Evolutionary conservation across 495 filamentous ascomycete species (phyloP), one percentile per base, ranked within the genome.

Genomic region (Penicillium fimorum): DNA sequence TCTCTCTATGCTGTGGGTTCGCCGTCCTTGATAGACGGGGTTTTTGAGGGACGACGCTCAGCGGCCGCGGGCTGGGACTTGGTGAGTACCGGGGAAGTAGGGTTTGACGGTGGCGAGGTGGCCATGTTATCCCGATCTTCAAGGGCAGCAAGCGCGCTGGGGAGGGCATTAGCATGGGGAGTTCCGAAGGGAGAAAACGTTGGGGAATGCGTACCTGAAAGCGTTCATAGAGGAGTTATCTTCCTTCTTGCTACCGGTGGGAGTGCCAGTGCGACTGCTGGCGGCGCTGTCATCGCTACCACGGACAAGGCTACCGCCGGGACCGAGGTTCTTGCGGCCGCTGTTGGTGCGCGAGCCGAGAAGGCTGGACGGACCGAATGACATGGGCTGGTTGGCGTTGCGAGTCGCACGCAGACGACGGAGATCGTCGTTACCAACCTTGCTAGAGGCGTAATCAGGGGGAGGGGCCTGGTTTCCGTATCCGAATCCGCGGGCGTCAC

Each of bases 351-450:
- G 79, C 72, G 78, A 80, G 73, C 79, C 79, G 59, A 97, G 88
- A 82, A 90, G 87, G 29, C 87, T 88, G n/a, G 87, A 82, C 2
- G 90, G 86, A 22, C 85, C 89, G 62, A 95, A 85, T 10, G 70
- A 81, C 71, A 71, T 75, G 48, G 76, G 75, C 58, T 79, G 75
- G 55, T 87, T 89, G 62, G 84, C 70, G 60, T 83, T 84, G 55
- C 82, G 78, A 58, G 82, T 83, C 27, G 82, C 79, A 67, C 87
- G 78, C 27, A 98, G 81, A 67, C 86, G 88, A 45, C 88, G 83
- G 18, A 98, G 84, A 66, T 98, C 94, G 57, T 96, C 91, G 71
- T 88, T 89, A 46, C 87, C 89, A 58, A 98, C 87, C 57, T 86
- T 87, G 75, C 90, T 96, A 59, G 82, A 83, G 29, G 82, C 77